Evolutionary conservation across 495 filamentous ascomycete species (phyloP).

Genomic region (Daldinia decipiens): DNA sequence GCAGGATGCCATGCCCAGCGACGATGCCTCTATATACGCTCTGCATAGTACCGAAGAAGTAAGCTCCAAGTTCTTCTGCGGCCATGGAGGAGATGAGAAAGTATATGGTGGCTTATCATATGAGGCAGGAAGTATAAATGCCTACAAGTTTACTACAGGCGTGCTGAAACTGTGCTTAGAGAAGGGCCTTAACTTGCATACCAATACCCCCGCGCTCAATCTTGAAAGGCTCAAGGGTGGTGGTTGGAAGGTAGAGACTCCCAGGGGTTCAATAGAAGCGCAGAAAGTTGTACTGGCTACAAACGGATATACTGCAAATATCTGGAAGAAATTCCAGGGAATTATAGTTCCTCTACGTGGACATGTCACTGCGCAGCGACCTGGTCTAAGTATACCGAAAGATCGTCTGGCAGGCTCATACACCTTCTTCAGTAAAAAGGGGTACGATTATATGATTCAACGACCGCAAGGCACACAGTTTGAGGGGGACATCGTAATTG

Average conservation of each 20-base stretch:
- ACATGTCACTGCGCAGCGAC: constrained; percentile 72
- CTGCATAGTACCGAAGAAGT: constrained; percentile 59
- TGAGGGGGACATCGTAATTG: constrained; percentile 73
- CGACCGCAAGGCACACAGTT: constrained; percentile 58
- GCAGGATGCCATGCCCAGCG: constrained; percentile 55
- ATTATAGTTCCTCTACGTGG: constrained; percentile 73
- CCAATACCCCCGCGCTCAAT: constrained; percentile 64
- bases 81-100: constrained; percentile 47
- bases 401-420: constrained; percentile 64
- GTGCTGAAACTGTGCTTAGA: constrained; percentile 64
- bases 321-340: constrained; percentile 67
- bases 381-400: constrained; percentile 58
- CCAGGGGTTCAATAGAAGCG: constrained; percentile 64
- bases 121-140: constrained; percentile 69
- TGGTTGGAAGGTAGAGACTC: constrained; percentile 62
- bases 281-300: constrained; percentile 71
- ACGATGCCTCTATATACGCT: constrained; percentile 58
- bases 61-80: constrained; percentile 57
- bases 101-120: constrained; percentile 66
- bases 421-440: constrained; percentile 67
- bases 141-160: constrained; percentile 71
- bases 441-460: constrained; percentile 75
- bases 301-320: constrained; percentile 73
- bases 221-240: constrained; percentile 49
- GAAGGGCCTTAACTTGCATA: constrained; percentile 69